Conservation (phyloP, 2,329 filamentous ascomycete genomes). For the Colletotrichum sojae region DNA sequence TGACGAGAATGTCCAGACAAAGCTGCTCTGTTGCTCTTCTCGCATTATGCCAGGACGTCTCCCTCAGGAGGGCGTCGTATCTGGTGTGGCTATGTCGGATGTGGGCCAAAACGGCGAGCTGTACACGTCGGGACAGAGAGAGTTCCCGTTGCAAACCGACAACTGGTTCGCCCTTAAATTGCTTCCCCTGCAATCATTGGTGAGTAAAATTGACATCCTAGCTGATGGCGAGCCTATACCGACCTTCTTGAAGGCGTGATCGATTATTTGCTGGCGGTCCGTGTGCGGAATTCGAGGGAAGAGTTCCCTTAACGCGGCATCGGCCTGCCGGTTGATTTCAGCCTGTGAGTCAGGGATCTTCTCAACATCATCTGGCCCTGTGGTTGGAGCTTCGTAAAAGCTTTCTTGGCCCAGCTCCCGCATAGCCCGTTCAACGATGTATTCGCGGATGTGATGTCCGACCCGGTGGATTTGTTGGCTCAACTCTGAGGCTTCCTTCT, state of each 20-base stretch:
- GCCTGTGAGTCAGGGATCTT: slow-evolving; percentile 72
- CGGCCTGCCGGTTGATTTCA: slow-evolving; percentile 74
- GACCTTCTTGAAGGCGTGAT: slow-evolving; percentile 75
- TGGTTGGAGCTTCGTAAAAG: slow-evolving; percentile 41
- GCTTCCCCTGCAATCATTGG: slow-evolving; percentile 58
- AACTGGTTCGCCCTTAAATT: slow-evolving; percentile 66
- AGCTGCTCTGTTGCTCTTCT: slow-evolving; percentile 72
- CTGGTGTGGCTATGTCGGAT: slow-evolving; percentile 77
- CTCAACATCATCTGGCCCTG: slow-evolving; percentile 52
- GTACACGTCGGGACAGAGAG: slow-evolving; percentile 72
- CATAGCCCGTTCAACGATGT: slow-evolving; percentile 70
- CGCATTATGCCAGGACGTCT: slow-evolving; percentile 72
- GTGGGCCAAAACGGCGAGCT: slow-evolving; percentile 76
- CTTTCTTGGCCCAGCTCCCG: slow-evolving; percentile 39
- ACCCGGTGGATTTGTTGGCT: slow-evolving; percentile 70
- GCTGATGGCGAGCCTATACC: slow-evolving; percentile 43
- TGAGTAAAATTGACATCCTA: slow-evolving; percentile 4
- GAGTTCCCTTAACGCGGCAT: slow-evolving; percentile 73
- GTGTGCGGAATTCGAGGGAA: slow-evolving; percentile 77
- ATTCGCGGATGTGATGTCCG: slow-evolving; percentile 72
- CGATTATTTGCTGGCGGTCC: slow-evolving; percentile 73
- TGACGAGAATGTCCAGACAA: slow-evolving; percentile 76
- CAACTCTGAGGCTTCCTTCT: slow-evolving; percentile 53
- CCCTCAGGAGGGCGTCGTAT: slow-evolving; percentile 73
- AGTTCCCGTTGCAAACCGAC: slow-evolving; percentile 71